Evolutionary conservation across 345 rosid species (phyloP), one percentile per base, ranked within the genome.

Genomic region (Eucalyptus sp.): DNA sequence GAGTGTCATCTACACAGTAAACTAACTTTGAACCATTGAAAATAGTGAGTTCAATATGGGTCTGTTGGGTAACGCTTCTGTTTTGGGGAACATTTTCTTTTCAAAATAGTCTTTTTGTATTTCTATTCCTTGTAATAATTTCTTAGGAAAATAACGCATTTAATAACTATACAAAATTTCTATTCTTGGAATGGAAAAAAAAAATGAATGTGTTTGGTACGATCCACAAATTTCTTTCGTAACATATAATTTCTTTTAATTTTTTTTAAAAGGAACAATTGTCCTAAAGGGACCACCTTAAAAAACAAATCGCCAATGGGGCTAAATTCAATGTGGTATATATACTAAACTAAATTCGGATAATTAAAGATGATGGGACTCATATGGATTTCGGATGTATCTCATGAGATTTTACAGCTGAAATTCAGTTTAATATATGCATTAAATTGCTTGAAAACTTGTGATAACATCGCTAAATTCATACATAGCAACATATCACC

Each of bases 51-150:
- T 13, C 3, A 13, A 60, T 27, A 60, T 17, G 9, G 8, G 56
- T 7, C 56, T 9, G 0, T 52, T 52, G 7, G 22, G 56, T 52
- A 51, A 0, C 2, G 22, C 8, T 17, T 52, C 0, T 17, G 4
- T 52, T 52, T 0, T 7, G 56, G 56, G 0, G 8, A 52, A 52
- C 4, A 52, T 3, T 52, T 52, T 52, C 9, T 52, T 52, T 52
- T 52, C 24, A 51, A 51, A 51, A 51, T 17, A 17, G 22, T 16
- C 22, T 51, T 51, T 51, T 51, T 17, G 22, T 51, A 51, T 51
- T 51, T 51, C 56, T 52, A 52, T 18, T 52, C 10, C 2, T 52
- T 52, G 22, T 10, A 52, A 52, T 18, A 18, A 52, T 52, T 52
- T 52, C 10, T 18, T 7, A 52, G 10, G 25, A 52, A 52, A 52